Evolutionary conservation across 75 land plant species (phyloP).

Genomic region (Selaginella moellendorffii): DNA sequence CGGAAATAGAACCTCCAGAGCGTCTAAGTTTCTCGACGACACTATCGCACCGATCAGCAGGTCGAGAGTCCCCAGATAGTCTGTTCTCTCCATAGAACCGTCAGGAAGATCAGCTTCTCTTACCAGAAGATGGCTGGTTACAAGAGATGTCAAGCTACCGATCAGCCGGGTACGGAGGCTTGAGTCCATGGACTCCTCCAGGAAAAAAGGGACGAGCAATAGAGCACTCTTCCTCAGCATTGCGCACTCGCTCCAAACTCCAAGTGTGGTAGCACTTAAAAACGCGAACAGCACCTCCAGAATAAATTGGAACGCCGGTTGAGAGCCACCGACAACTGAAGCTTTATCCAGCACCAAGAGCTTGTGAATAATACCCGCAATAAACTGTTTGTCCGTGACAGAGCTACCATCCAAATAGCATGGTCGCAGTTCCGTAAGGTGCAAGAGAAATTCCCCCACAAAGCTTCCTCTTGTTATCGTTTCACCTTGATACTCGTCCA

Average conservation of each 20-base stretch:
- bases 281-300: slow-evolving; percentile 16
- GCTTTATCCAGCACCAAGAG: slow-evolving; percentile 23
- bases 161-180: slow-evolving; percentile 1
- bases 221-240: slow-evolving; percentile 23
- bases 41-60: slow-evolving; percentile 17
- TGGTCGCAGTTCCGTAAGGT: slow-evolving; percentile 14
- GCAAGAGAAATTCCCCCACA: slow-evolving; percentile 20
- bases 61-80: slow-evolving; percentile 20
- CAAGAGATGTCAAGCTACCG: slow-evolving; percentile 15
- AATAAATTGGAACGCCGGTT: slow-evolving; percentile 27
- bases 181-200: slow-evolving; percentile 7
- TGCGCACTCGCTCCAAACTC: slow-evolving; percentile 6
- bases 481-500: slow-evolving; percentile 24
- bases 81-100: slow-evolving; percentile 29
- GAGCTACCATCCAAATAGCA: slow-evolving; percentile 16
- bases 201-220: slow-evolving; percentile 21
- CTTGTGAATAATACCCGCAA: slow-evolving; percentile 27
- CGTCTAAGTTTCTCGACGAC: slow-evolving; percentile 13
- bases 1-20: slow-evolving; percentile 34
- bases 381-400: slow-evolving; percentile 21
- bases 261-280: slow-evolving; percentile 6
- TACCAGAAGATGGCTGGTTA: slow-evolving; percentile 27
- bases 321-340: slow-evolving; percentile 10
- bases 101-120: slow-evolving; percentile 26
- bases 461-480: slow-evolving; percentile 28